Base-by-base conservation (phyloP, 306 rosid species). In the Potentilla sterilis region DNA sequence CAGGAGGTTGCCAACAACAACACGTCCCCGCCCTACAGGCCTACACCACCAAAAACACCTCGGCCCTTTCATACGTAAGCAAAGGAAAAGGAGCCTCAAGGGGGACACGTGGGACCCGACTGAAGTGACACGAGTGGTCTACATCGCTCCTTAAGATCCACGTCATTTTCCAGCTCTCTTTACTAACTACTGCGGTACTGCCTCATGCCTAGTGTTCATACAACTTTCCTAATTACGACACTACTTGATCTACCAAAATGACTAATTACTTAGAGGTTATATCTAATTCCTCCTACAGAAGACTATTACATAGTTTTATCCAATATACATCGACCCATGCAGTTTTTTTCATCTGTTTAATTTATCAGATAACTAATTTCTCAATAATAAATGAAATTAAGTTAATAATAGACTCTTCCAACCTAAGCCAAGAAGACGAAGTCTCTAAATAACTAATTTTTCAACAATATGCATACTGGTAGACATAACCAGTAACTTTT, bases 91-190 rank as follows among this genome's bases (percentile, higher is more conserved):
- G 13, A 51, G 57, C 58, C 76, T 22, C 19, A 15, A 13, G 3
- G 83, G 75, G 64, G 70, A 81, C 86, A 86, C 22, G 81, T 77
- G 81, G 87, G 84, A 14, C 83, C 84, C 14, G 1, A 3, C 43
- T 54, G 72, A 44, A 35, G 71, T 46, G 77, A 76, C 84, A 73
- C 52, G 84, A 86, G 55, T 86, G 87, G 86, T 83, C 84, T 47
- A 74, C 79, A 76, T 81, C 80, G 75, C 80, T 64, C 68, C 78
- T 76, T 57, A 54, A 35, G 63, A 69, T 63, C 82, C 89, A 81
- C 84, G 79, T 86, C 81, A 83, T 58, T 79, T 71, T 77, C 70
- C 77, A 54, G 47, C 66, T 85, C 77, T 24, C 16, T 57, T 9
- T 57, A 4, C 5, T 55, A 3, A 21, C 28, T 57, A 21, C 32